Conservation (phyloP, 2,329 filamentous ascomycete genomes). For the Neocucurbitaria cava region DNA sequence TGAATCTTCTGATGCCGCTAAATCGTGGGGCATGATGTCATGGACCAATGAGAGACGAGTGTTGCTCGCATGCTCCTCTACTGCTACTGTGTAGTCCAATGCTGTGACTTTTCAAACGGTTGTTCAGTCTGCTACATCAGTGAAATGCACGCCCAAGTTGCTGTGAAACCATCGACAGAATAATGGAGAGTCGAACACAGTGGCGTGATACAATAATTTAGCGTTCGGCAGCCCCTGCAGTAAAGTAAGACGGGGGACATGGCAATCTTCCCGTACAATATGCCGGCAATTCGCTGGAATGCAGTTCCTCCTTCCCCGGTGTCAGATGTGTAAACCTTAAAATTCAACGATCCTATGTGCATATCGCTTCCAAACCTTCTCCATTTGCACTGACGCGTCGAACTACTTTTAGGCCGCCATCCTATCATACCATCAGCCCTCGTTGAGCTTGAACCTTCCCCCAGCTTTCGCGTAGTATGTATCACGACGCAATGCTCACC, state of each 20-base stretch:
- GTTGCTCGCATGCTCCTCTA: background rate
- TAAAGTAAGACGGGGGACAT: background rate
- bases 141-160: background rate
- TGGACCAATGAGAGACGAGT: slow-evolving; percentile 7
- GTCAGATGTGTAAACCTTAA: background rate
- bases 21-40: slow-evolving; percentile 20
- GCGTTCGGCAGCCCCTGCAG: background rate
- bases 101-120: background rate
- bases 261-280: background rate
- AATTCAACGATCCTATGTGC: too few relatives aligned
- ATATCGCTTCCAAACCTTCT: background rate
- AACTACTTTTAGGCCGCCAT: background rate
- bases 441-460: too few relatives aligned
- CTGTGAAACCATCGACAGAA: background rate
- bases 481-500: background rate
- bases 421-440: background rate
- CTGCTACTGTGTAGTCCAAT: background rate
- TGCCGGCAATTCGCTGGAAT: background rate
- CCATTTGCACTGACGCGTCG: background rate
- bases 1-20: slow-evolving; percentile 3
- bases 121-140: background rate
- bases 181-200: background rate
- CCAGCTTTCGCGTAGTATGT: background rate
- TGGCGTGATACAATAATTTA: background rate
- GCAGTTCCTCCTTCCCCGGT: background rate